Conservation (phyloP, 805 yeast species). For the Deakozyma indianensis region DNA sequence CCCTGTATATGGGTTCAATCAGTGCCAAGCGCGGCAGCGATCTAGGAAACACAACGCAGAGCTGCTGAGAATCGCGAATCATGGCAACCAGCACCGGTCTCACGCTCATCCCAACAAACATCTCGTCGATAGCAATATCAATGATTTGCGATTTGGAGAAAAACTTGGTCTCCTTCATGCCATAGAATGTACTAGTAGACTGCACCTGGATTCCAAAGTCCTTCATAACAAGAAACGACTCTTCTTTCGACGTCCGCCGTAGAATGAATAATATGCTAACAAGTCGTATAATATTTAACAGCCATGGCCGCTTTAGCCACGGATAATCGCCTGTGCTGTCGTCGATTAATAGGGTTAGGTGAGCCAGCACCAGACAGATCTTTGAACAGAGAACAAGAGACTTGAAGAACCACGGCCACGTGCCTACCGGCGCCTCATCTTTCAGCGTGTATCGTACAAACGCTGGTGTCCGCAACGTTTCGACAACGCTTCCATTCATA, state of each 20-base stretch:
- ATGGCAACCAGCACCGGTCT: constrained; percentile 1
- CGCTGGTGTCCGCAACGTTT: background rate
- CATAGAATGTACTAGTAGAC: background rate
- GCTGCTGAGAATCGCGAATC: background rate
- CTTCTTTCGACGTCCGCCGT: background rate
- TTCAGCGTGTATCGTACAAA: background rate
- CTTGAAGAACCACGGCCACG: background rate
- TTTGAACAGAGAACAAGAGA: background rate
- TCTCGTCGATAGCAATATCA: background rate
- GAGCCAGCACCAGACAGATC: background rate
- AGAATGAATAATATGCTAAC: background rate
- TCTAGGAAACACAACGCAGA: background rate
- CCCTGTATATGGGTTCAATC: background rate
- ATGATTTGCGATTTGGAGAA: background rate
- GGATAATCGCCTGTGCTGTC: too few relatives aligned
- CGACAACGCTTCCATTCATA: background rate
- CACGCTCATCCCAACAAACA: background rate
- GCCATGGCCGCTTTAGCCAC: background rate
- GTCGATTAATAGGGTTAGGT: background rate
- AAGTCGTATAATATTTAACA: background rate
- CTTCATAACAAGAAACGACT: background rate
- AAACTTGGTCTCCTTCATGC: background rate
- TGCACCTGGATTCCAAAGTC: background rate
- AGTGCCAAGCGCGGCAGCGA: background rate
- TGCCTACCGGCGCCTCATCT: background rate